Percentiles rank a stretch among this genome's conserved stretches.
These are phyloP conservation scores for Simplicillium aogashimaense DNA, from an alignment of 2,329 filamentous ascomycete genomes.

Conservation along the genomic window DNA sequence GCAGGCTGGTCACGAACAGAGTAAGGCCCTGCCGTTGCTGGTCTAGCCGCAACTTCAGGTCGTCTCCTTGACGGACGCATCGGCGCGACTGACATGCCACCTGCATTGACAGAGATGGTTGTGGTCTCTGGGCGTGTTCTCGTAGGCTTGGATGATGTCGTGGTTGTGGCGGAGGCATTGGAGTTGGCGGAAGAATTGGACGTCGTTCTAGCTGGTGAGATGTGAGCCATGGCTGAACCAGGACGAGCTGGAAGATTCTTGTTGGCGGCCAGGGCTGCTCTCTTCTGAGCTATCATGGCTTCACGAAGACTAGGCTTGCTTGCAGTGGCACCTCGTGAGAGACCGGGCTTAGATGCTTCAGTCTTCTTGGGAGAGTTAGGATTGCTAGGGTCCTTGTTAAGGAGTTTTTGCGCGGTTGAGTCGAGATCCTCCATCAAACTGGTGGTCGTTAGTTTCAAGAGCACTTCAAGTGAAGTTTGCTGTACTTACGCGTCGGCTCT, in stretches of 20 bases:
- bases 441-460: conserved; percentile 11
- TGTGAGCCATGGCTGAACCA: conserved; percentile 54
- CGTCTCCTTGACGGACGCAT: conserved; percentile 50
- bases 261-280: conserved; percentile 36
- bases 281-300: conserved; percentile 76
- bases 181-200: conserved; percentile 24
- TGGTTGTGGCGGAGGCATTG: conserved; percentile 13
- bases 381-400: conserved; percentile 79
- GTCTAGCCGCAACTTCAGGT: conserved; percentile 45
- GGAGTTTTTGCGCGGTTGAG: conserved; percentile 62
- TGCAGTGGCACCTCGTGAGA: conserved; percentile 51
- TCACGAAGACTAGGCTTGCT: conserved; percentile 66
- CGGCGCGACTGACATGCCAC: conserved; percentile 53
- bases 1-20: conserved; percentile 43
- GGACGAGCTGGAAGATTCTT: conserved; percentile 46
- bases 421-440: conserved; percentile 76
- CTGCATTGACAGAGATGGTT: conserved; percentile 35
- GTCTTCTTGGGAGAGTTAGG: conserved; percentile 55
- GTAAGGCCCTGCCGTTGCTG: conserved; percentile 57
- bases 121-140: conserved; percentile 30
- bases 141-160: conserved; percentile 18
- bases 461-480: conserved; percentile 6
- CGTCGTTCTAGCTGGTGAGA: conserved; percentile 39
- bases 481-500: conserved; percentile 59
- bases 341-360: conserved; percentile 43